Conservation (phyloP, 108 stramenopile species). For the Chaetoceros tenuissimus region DNA sequence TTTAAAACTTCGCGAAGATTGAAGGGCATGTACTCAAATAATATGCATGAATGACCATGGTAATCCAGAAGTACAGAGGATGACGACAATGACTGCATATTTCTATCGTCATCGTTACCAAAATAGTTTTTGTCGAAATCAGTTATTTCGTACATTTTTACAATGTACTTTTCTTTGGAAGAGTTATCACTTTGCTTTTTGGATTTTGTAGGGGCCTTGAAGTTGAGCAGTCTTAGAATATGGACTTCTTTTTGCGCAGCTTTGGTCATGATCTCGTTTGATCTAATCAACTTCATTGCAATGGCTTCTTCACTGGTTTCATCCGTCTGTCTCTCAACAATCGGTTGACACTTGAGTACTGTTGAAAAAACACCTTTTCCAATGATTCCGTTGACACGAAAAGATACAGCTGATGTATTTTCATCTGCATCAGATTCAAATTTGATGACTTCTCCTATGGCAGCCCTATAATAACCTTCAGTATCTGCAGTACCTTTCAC, state of each 20-base stretch:
- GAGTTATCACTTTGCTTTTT: not conserved
- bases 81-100: constrained; percentile 18
- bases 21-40: constrained; percentile 77
- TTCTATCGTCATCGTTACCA: constrained; percentile 25
- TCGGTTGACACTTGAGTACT: constrained; percentile 73
- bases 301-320: constrained; percentile 33
- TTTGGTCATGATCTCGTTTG: constrained; percentile 97
- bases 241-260: constrained; percentile 78
- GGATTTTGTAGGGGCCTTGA: constrained; percentile 8
- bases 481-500: constrained; percentile 31
- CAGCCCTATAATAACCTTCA: constrained; percentile 96
- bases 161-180: not conserved
- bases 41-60: constrained; percentile 67
- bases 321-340: constrained; percentile 5
- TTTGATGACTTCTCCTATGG: constrained; percentile 72
- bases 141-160: not conserved
- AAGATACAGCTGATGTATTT: constrained; percentile 16
- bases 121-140: constrained; percentile 3
- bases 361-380: constrained; percentile 97
- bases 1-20: constrained; percentile 84
- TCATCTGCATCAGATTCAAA: constrained; percentile 10
- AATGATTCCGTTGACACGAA: constrained; percentile 81
- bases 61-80: constrained; percentile 42
- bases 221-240: constrained; percentile 38
- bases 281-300: constrained; percentile 94